A percentile compares a stretch with the other conserved stretches of the same genome.
Conservation (phyloP, 495 filamentous ascomycete genomes). For the Usnea hakonensis region DNA sequence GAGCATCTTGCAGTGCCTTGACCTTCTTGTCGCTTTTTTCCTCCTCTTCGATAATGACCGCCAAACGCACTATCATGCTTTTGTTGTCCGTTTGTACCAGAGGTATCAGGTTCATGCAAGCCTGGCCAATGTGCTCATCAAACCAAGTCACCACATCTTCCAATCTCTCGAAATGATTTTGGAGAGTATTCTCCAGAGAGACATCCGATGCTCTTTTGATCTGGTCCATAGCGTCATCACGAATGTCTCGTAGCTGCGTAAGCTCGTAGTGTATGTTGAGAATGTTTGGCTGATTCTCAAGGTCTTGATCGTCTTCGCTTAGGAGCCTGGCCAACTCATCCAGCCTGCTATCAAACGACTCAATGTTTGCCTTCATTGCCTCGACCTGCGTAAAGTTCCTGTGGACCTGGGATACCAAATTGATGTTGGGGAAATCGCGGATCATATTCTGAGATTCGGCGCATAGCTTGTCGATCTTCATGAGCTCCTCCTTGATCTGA, state of each 20-base stretch:
- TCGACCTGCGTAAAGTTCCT: conserved; percentile 88
- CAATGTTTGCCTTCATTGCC: conserved; percentile 82
- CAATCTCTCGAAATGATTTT: conserved; percentile 80
- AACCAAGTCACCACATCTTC: conserved; percentile 88
- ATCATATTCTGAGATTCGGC: conserved; percentile 95
- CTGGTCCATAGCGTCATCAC: conserved; percentile 94
- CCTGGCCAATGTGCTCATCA: conserved; percentile 83
- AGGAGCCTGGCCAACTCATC: conserved; percentile 66
- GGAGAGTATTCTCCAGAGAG: conserved; percentile 68
- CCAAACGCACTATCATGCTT: conserved; percentile 82
- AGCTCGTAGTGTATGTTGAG: conserved; percentile 83
- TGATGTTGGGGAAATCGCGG: conserved; percentile 93
- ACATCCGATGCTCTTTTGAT: conserved; percentile 65
- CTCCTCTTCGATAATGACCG: conserved; percentile 87
- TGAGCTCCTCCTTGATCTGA: conserved; percentile 92
- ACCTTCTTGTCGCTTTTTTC: conserved; percentile 92
- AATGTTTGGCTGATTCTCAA: conserved; percentile 87
- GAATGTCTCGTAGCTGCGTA: conserved; percentile 82
- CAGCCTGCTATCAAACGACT: conserved; percentile 72
- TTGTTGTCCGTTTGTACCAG: conserved; percentile 76
- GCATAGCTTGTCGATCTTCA: conserved; percentile 96
- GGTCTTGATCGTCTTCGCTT: conserved; percentile 70
- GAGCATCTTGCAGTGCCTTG: conserved; percentile 81
- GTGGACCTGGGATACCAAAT: conserved; percentile 85
- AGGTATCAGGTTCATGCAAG: conserved; percentile 83